phyloP scores from a whole-genome alignment of 345 rosid species.

The Acer yangbiense region DNA sequence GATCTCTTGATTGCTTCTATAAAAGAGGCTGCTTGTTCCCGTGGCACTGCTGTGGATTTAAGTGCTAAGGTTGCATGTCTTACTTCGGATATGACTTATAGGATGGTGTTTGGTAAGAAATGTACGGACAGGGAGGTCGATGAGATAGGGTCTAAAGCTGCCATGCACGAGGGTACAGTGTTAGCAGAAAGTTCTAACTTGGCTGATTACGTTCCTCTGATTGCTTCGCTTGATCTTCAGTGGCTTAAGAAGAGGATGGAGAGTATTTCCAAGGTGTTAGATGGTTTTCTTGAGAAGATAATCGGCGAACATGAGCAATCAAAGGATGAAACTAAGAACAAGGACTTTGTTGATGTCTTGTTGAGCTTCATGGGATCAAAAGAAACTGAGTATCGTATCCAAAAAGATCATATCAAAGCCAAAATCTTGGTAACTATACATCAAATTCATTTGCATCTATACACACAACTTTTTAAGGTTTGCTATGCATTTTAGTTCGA shows the following conservation, averaged over 20 bases:
- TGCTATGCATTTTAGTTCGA: too few species aligned
- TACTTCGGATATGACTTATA: slow-evolving; percentile 31
- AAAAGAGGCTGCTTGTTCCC: slow-evolving; percentile 10
- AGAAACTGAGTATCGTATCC: not conserved
- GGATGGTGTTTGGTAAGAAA: slow-evolving; percentile 47
- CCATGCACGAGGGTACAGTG: slow-evolving; percentile 19
- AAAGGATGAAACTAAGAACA: not conserved
- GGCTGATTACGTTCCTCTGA: slow-evolving; percentile 18
- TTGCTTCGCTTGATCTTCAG: not conserved
- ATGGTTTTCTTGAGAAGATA: not conserved
- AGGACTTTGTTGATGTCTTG: not conserved
- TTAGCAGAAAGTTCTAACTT: slow-evolving; percentile 24
- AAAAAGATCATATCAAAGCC: not conserved
- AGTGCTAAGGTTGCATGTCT: slow-evolving; percentile 26
- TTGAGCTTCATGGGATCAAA: slow-evolving; percentile 15
- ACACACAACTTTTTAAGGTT: too few species aligned
- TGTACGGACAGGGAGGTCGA: slow-evolving; percentile 4
- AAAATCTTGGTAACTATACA: not conserved
- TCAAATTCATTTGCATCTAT: too few species aligned
- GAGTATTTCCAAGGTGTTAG: not conserved
- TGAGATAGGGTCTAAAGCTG: slow-evolving; percentile 33
- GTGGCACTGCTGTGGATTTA: slow-evolving; percentile 18
- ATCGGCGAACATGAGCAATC: not conserved
- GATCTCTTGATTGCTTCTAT: slow-evolving; percentile 15
- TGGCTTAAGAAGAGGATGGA: not conserved